A percentile compares a stretch with the other conserved stretches of the same genome.
Conservation (phyloP, 148 eudicot species). For the Arctostaphylos glauca region DNA sequence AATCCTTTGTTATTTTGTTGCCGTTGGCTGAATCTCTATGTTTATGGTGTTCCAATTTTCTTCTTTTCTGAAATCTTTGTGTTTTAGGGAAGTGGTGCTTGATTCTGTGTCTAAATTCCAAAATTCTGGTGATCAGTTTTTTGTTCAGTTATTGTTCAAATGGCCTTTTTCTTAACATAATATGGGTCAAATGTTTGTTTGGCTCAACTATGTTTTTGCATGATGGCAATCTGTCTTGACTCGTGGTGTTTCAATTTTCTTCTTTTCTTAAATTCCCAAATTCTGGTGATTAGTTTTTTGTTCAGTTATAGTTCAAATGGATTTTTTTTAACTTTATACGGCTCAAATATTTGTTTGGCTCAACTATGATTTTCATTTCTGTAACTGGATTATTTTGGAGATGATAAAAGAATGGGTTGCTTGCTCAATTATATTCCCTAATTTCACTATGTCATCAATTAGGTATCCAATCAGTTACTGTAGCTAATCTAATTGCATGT, state of each 20-base stretch:
- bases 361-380: neutral
- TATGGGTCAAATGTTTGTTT: too few species aligned
- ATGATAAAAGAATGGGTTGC: neutral
- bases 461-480: neutral
- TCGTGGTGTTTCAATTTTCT: neutral
- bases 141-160: neutral
- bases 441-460: neutral
- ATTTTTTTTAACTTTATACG: too few species aligned
- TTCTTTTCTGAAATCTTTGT: neutral
- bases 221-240: too few species aligned
- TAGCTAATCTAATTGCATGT: neutral
- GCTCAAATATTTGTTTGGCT: neutral
- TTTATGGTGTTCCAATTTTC: neutral
- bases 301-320: neutral
- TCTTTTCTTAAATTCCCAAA: neutral
- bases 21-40: neutral
- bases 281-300: neutral
- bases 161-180: too few species aligned
- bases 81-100: constrained; percentile 6
- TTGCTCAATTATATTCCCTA: neutral
- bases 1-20: neutral
- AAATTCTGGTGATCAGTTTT: neutral
- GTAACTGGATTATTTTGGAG: neutral
- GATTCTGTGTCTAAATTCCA: neutral
- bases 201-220: too few species aligned